Evolutionary conservation across 371 early-diverging fungal species (phyloP), one percentile per base, ranked within the genome.

Genomic region (Mortierella sp.): DNA sequence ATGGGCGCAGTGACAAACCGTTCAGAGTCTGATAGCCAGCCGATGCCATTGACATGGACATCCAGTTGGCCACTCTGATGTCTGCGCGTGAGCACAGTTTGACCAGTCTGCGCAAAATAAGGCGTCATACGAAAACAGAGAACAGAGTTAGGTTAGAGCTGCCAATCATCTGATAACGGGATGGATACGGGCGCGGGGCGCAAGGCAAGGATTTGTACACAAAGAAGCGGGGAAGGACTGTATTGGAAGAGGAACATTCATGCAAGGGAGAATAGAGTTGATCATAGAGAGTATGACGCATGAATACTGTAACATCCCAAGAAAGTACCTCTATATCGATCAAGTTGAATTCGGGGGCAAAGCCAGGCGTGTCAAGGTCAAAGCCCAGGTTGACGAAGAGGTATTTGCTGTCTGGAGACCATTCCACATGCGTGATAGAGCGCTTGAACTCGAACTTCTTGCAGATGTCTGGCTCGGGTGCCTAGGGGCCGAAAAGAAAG

Each of bases 401-500:
- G 7, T 67, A 54, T 24, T 67, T 66, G 63, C 73, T 67, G 43
- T 72, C 63, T 4, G 73, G 63, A 0, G 67, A 62, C 73, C 73
- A 72, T 19, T 66, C 63, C 11, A 62, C 62, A 52, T 66, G 54
- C 8, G 67, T 72, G 21, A 72, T 57, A 4, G 73, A 56, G 9
- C 67, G 73, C 24, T 53, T 2, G 51, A 58, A 72, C 42, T 54
- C 57, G 30, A 72, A 31, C 15, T 62, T 49, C 50, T 59, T 62
- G 55, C 59, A 50, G 5, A 67, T 43, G 11, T 28, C 58, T 44
- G 73, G 73, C 24, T 72, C 73, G 17, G 57, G 56, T 1, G 67
- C 58, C 73, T 72, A 39, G 6, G 34, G 27, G 14, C 1, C n/a
- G 37, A 0, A 34, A 14, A 26, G 11, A 56, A 30, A 56, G 44